Conservation (phyloP, 2,329 filamentous ascomycete genomes). For the Chrysoporthe austroafricana region DNA sequence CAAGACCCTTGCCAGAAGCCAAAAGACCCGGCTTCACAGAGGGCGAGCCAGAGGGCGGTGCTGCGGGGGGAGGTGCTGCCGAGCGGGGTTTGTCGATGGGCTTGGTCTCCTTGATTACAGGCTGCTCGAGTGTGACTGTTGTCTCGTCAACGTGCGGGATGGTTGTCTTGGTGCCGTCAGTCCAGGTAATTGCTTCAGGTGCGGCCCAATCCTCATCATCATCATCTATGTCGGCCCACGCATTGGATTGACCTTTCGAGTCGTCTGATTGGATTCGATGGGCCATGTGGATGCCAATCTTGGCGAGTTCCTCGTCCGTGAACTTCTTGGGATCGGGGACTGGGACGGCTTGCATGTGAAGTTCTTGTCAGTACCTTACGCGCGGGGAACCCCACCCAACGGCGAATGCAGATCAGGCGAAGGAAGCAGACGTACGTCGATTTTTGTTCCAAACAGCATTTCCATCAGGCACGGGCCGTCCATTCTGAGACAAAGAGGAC, state of each 20-base stretch:
- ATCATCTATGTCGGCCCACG: constrained; percentile 80
- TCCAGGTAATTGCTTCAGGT: constrained; percentile 84
- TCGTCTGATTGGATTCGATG: constrained; percentile 78
- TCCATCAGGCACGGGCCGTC: constrained; percentile 66
- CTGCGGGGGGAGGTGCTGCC: constrained; percentile 37
- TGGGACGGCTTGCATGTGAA: constrained; percentile 58
- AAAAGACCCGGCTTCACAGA: constrained; percentile 50
- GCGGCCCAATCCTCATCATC: constrained; percentile 89
- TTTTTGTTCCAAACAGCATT: constrained; percentile 90
- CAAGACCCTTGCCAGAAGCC: constrained; percentile 61
- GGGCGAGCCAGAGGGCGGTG: constrained; percentile 43
- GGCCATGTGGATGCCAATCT: constrained; percentile 85
- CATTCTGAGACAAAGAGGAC: constrained; percentile 42
- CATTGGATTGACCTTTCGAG: constrained; percentile 64
- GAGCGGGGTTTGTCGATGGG: constrained; percentile 50
- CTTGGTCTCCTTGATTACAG: constrained; percentile 34
- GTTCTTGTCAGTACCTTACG: constrained; percentile 27
- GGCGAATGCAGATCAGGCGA: background rate
- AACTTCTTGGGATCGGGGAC: constrained; percentile 78
- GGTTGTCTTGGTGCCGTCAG: constrained; percentile 82
- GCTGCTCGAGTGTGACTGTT: constrained; percentile 23
- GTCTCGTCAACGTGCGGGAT: constrained; percentile 66
- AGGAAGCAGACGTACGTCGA: constrained; percentile 61
- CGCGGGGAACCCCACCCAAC: background rate
- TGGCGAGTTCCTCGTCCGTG: constrained; percentile 84